These are phyloP conservation scores for Phytophthora tentaculata DNA, from an alignment of 352 stramenopile genomes.

Conservation along the genomic window DNA sequence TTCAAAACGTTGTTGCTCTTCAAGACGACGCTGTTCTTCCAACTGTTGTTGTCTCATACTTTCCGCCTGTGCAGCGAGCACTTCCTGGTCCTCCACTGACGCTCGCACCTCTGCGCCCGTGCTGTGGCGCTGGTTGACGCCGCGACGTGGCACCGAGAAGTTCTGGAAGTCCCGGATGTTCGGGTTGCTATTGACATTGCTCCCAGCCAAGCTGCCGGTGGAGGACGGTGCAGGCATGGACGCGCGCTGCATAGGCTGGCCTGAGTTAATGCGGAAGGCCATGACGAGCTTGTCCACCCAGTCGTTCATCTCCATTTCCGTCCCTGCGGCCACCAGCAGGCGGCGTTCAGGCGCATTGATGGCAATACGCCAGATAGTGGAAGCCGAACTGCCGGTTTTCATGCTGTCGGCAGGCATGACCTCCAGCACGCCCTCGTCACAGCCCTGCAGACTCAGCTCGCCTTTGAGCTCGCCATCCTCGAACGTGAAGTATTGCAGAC, in stretches of 20 bases:
- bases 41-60: conserved; percentile 31
- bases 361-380: conserved; percentile 81
- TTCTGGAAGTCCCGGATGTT: conserved; percentile 83
- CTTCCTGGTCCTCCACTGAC: conserved; percentile 41
- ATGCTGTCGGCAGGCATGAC: conserved; percentile 82
- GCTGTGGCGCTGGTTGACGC: conserved; percentile 51
- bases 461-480: conserved; percentile 79
- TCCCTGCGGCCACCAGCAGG: conserved; percentile 68
- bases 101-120: conserved; percentile 42
- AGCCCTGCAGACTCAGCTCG: conserved; percentile 73
- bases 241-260: conserved; percentile 40
- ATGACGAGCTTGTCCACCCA: conserved; percentile 82
- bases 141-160: conserved; percentile 61
- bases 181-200: conserved; percentile 25
- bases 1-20: too few relatives aligned
- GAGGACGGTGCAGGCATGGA: conserved; percentile 36
- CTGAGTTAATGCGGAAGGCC: conserved; percentile 65
- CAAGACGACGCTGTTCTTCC: conserved; percentile 29
- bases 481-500: conserved; percentile 81
- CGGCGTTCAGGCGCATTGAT: conserved; percentile 69
- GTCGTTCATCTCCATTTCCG: conserved; percentile 88
- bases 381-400: conserved; percentile 73
- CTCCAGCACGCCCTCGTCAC: conserved; percentile 66
- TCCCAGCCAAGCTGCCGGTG: conserved; percentile 3
- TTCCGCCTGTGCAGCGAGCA: conserved; percentile 31